Evolutionary conservation across 208 protist genomes (phyloP).

Genomic region (Acanthamoeba culbertsoni): DNA sequence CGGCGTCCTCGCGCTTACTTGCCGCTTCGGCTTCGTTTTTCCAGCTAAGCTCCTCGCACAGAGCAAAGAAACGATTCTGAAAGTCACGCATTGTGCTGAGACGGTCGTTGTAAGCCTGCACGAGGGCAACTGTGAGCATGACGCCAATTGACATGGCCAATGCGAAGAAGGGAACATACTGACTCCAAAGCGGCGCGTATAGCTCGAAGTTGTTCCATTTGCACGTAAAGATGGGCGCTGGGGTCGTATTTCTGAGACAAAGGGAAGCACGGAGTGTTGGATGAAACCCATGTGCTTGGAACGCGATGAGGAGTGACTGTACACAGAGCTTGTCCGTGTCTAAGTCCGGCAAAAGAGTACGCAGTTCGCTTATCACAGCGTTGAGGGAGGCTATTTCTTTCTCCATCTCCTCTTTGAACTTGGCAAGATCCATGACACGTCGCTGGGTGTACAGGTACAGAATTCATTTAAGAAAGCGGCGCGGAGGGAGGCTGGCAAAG

Average conservation of each 20-base stretch:
- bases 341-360: background rate
- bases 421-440: background rate
- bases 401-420: constrained; percentile 34
- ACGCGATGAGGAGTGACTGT: background rate
- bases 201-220: constrained; percentile 15
- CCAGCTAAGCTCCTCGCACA: constrained; percentile 42
- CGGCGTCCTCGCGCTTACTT: background rate
- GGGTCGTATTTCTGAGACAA: background rate
- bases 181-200: background rate
- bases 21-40: constrained; percentile 15
- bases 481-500: background rate
- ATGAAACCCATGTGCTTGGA: background rate
- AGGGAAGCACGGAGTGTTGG: too few relatives aligned
- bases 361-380: background rate
- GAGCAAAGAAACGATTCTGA: background rate
- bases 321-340: background rate
- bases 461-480: background rate
- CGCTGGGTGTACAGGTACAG: background rate
- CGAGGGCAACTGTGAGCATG: background rate
- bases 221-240: background rate
- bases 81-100: background rate
- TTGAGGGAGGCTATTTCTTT: background rate
- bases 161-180: background rate
- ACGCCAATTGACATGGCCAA: background rate
- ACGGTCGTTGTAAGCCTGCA: background rate